Evolutionary conservation across 225 moss, liverwort and hornwort species (phyloP).

Genomic region (Sphagnum tenellum): DNA sequence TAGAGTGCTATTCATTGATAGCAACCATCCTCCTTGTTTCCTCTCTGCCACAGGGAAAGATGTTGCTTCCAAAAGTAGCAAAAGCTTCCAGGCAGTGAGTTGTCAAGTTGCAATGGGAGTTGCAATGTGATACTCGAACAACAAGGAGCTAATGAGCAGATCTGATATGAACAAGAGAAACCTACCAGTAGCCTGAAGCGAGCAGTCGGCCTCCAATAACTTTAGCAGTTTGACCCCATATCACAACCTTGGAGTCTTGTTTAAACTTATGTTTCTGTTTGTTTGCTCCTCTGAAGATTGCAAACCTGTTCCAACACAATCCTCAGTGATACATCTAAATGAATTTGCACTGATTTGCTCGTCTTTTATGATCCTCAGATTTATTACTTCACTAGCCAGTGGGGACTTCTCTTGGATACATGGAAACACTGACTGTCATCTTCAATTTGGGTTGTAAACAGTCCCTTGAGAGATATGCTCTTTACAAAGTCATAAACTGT

Average conservation of each 20-base stretch:
- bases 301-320: conserved; percentile 40
- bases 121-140: too few relatives aligned
- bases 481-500: too few relatives aligned
- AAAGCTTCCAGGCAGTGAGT: too few relatives aligned
- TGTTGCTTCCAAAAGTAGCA: too few relatives aligned
- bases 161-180: background rate
- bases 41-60: too few relatives aligned
- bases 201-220: conserved; percentile 69
- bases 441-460: too few relatives aligned
- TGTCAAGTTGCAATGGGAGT: too few relatives aligned
- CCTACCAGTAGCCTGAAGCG: conserved; percentile 89
- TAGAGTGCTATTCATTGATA: too few relatives aligned
- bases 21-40: too few relatives aligned
- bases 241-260: conserved; percentile 65
- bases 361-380: background rate
- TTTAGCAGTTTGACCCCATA: conserved; percentile 81
- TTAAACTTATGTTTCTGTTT: conserved; percentile 93
- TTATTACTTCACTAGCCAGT: background rate
- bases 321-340: conserved; percentile 2
- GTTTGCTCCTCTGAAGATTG: conserved; percentile 87
- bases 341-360: background rate
- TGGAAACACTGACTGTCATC: too few relatives aligned
- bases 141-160: background rate
- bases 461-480: too few relatives aligned
- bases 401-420: too few relatives aligned